Base-by-base conservation (phyloP, 176 grass and related monocot species). In the Triticum dicoccoides region DNA sequence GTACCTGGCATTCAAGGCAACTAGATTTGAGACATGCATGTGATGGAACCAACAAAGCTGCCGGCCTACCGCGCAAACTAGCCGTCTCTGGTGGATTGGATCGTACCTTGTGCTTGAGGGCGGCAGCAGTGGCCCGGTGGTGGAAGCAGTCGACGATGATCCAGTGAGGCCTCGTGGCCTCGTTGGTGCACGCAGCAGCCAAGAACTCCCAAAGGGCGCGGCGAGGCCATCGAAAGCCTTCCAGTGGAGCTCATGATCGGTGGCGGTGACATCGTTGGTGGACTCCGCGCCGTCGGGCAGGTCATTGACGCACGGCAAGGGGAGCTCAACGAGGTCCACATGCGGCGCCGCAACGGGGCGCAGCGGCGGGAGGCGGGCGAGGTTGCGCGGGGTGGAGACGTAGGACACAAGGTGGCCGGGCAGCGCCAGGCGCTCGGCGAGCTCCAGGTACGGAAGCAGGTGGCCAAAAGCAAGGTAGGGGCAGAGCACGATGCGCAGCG, bases 351-450 rank as follows among this genome's bases (percentile, higher is more conserved):
- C 11, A 11, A 12, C 70, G 9, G 71, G 41, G 23, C 71, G 41
- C 5, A 47, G 39, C 12, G 71, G 71, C 41, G 71, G 41, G 70
- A 73, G 70, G n/a, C 41, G 71, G 71, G 71, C 41, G 11, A 74
- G 71, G 71, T 74, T 74, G 41, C 71, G 71, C 41, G 71, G 41
- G 23, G 39, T 73, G n/a, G 70, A 73, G n/a, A 73, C 39, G n/a
- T 73, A 72, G 37, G 37, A 42, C 37, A 73, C 38, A 5, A 0
- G 3, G 69, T 73, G 69, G 37, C 69, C 70, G 0, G n/a, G 38
- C 38, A 42, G 13, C 21, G 38, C 70, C 4, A 73, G 70, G 9
- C 70, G 38, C 38, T 73, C 70, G 11, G 70, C 5, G 38, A 73
- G 70, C n/a, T 73, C 38, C 2, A 73, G 70, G 70, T 44, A 44